A percentile compares a stretch with the other conserved stretches of the same genome.
These are phyloP conservation scores for Saccharomycodes ludwigii DNA, from an alignment of 805 yeast species.

Conservation along the genomic window DNA sequence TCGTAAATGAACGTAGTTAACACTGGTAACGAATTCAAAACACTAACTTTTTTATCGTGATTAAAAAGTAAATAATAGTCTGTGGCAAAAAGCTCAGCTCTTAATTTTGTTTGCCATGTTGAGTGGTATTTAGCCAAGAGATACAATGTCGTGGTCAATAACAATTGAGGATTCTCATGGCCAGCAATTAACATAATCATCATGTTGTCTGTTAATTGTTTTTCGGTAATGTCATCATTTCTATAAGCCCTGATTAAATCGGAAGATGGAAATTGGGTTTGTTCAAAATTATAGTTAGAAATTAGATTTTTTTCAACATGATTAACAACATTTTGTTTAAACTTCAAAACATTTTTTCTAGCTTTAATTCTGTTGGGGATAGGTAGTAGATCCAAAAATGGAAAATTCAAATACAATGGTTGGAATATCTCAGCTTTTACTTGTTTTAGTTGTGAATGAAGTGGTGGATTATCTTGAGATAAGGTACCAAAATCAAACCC, in stretches of 20 bases:
- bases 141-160: conserved; percentile 35
- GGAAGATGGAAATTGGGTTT: conserved; percentile 28
- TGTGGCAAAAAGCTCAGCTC: conserved; percentile 15
- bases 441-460: conserved; percentile 29
- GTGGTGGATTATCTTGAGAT: conserved; percentile 17
- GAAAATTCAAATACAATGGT: conserved; percentile 43
- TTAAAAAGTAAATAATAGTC: no score
- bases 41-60: conserved; percentile 3
- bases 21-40: conserved; percentile 14
- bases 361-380: conserved; percentile 35
- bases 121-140: conserved; percentile 30
- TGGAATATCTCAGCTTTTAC: conserved; percentile 43
- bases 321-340: conserved; percentile 26
- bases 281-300: conserved; percentile 20
- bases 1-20: conserved; percentile 31
- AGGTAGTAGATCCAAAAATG: conserved; percentile 38
- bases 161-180: conserved; percentile 49
- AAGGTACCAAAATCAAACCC: conserved; percentile 36
- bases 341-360: conserved; percentile 28
- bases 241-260: conserved; percentile 29
- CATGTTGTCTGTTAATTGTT: conserved; percentile 41
- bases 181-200: conserved; percentile 48
- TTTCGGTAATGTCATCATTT: conserved; percentile 26
- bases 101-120: conserved; percentile 21
- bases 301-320: conserved; percentile 23